Evolutionary conservation across 805 yeast genomes (phyloP).

Genomic region (Candida loeiensis): DNA sequence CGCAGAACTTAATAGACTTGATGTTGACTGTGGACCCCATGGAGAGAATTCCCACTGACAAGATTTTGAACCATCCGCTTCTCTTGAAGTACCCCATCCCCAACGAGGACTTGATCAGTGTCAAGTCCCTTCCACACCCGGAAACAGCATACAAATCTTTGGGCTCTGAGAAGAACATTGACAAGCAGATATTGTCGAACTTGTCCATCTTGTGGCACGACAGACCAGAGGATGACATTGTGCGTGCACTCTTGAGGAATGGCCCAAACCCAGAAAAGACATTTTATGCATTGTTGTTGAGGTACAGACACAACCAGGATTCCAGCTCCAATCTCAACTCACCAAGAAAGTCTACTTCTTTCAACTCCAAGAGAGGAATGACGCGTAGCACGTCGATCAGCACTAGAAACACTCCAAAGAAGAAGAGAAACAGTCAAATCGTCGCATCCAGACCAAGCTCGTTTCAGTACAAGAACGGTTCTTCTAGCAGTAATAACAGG

Average conservation of each 20-base stretch:
- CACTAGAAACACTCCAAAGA: slow-evolving; percentile 22
- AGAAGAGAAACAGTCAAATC: slow-evolving; percentile 27
- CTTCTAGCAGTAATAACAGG: slow-evolving; percentile 15
- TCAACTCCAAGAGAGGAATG: slow-evolving; percentile 15
- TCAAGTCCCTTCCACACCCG: slow-evolving; percentile 51
- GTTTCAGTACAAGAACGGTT: slow-evolving; percentile 37
- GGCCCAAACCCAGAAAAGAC: slow-evolving; percentile 46
- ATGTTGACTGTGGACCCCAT: slow-evolving; percentile 72
- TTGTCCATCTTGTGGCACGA: slow-evolving; percentile 59
- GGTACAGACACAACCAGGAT: slow-evolving; percentile 40
- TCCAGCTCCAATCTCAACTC: slow-evolving; percentile 9
- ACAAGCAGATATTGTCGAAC: slow-evolving; percentile 51
- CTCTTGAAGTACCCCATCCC: slow-evolving; percentile 49
- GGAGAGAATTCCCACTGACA: slow-evolving; percentile 64
- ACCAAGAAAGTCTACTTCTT: slow-evolving; percentile 14
- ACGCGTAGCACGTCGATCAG: slow-evolving; percentile 18
- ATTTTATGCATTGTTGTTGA: slow-evolving; percentile 42
- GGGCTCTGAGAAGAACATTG: slow-evolving; percentile 46
- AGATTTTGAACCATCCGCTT: slow-evolving; percentile 59
- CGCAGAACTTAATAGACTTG: slow-evolving; percentile 59
- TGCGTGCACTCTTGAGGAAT: slow-evolving; percentile 31
- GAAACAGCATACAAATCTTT: slow-evolving; percentile 50
- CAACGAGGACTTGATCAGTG: slow-evolving; percentile 43
- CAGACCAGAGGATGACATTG: slow-evolving; percentile 40
- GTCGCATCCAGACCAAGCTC: slow-evolving; percentile 41